These are phyloP conservation scores for Colletotrichum simmondsii DNA, from an alignment of 2,329 filamentous ascomycete genomes.

Conservation along the genomic window DNA sequence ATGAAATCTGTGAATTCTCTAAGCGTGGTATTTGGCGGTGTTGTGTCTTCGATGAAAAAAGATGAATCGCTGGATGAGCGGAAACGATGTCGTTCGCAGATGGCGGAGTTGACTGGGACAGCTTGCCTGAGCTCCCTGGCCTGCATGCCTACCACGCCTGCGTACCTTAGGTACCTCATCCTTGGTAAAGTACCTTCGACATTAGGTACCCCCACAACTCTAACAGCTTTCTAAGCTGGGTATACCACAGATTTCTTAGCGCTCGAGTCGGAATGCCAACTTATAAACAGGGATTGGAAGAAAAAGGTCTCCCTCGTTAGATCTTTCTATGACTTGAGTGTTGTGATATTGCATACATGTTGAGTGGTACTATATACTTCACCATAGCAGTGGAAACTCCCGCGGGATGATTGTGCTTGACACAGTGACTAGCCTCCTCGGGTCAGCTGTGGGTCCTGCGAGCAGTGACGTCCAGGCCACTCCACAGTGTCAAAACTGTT, in stretches of 20 bases:
- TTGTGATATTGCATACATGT: background rate
- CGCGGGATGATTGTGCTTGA: background rate
- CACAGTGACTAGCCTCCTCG: background rate
- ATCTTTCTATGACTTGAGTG: background rate
- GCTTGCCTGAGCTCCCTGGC: slow-evolving; percentile 5
- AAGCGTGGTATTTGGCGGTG: background rate
- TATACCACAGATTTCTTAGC: background rate
- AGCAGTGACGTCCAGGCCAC: background rate
- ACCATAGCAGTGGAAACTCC: background rate
- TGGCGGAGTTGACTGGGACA: background rate
- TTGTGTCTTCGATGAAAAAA: background rate
- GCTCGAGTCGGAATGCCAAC: background rate
- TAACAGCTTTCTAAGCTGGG: background rate
- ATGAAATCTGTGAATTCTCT: background rate
- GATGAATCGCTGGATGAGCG: background rate
- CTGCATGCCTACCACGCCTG: background rate
- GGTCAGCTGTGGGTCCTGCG: background rate
- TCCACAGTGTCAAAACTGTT: slow-evolving; percentile 2
- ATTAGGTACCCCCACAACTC: background rate
- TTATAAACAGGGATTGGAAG: background rate
- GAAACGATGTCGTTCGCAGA: background rate
- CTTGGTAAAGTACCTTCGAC: background rate
- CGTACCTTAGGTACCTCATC: background rate
- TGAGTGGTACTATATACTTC: background rate
- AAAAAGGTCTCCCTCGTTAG: background rate